A percentile compares a stretch with the other conserved stretches of the same genome.
Conservation (phyloP, 225 moss, liverwort and hornwort species). For the Climacium dendroides region DNA sequence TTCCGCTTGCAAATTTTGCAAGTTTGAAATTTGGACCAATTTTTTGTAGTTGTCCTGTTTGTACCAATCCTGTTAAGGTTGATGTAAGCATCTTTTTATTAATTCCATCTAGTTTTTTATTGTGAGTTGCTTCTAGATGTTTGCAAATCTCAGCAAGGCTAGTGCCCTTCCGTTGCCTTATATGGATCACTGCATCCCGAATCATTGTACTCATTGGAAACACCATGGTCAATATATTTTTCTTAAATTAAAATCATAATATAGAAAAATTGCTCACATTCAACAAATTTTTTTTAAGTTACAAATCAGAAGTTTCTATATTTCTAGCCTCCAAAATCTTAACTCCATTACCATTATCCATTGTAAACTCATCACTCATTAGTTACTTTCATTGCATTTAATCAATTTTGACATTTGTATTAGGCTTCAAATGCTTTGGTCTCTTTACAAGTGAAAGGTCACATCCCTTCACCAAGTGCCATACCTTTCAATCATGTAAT, state of each 20-base stretch:
- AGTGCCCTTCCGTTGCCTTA: not conserved
- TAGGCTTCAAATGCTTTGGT: not conserved
- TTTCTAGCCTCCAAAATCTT: not conserved
- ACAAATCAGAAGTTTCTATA: not conserved
- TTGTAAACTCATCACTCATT: not conserved
- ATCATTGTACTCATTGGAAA: constrained; percentile 11
- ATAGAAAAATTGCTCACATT: fast-evolving
- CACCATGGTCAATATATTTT: not conserved
- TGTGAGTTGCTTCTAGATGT: constrained; percentile 9
- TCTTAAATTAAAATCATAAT: too few species aligned
- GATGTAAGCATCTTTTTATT: constrained; percentile 4
- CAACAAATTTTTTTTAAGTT: not conserved
- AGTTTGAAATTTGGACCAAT: constrained; percentile 6
- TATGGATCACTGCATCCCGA: constrained; percentile 8
- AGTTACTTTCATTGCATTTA: not conserved
- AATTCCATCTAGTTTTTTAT: not conserved
- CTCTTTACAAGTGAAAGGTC: not conserved
- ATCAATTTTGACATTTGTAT: not conserved
- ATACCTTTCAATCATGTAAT: too few species aligned
- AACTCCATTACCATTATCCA: not conserved
- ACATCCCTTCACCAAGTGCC: not conserved
- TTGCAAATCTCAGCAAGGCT: constrained; percentile 6
- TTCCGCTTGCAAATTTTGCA: not conserved
- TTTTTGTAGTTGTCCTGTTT: constrained; percentile 7
- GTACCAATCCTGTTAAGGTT: not conserved